A percentile compares a stretch with the other conserved stretches of the same genome.
phyloP scores from a whole-genome alignment of 169 alveolate species.

The Haemoproteus tartakovskyi region DNA sequence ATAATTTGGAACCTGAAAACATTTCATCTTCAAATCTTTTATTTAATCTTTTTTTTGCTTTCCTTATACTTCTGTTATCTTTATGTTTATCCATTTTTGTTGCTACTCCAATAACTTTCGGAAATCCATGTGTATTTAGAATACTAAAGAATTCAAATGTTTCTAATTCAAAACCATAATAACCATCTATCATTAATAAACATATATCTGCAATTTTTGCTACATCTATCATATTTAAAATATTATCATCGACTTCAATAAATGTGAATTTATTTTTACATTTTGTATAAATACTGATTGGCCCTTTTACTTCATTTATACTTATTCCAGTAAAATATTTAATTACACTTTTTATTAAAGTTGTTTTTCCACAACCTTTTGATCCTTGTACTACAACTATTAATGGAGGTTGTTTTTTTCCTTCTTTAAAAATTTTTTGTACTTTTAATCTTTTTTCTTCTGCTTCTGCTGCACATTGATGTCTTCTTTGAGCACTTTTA shows the following conservation, averaged over 20 bases:
- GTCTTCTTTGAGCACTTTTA: slow-evolving; percentile 85
- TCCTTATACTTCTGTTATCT: slow-evolving; percentile 89
- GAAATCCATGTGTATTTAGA: slow-evolving; percentile 91
- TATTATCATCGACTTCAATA: slow-evolving; percentile 94
- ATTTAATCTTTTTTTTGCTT: slow-evolving; percentile 93
- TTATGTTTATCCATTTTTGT: slow-evolving; percentile 96
- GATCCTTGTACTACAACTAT: slow-evolving; percentile 95
- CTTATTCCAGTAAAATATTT: slow-evolving; percentile 89
- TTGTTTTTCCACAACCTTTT: slow-evolving; percentile 93
- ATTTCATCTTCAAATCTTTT: slow-evolving; percentile 97
- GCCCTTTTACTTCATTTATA: slow-evolving; percentile 84
- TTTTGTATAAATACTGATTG: slow-evolving; percentile 94
- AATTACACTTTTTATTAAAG: slow-evolving; percentile 95
- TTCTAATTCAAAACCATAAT: slow-evolving; percentile 96
- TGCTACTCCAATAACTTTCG: slow-evolving; percentile 93
- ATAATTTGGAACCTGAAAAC: slow-evolving; percentile 97
- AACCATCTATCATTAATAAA: slow-evolving; percentile 94
- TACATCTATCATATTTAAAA: slow-evolving; percentile 94
- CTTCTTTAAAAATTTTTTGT: slow-evolving; percentile 81
- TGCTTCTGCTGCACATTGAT: slow-evolving; percentile 85
- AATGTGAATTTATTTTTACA: slow-evolving; percentile 93
- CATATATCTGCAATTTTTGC: slow-evolving; percentile 98
- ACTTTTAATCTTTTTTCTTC: slow-evolving; percentile 83
- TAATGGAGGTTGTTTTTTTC: slow-evolving; percentile 86
- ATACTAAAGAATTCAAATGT: slow-evolving; percentile 98